Percentiles rank a stretch among this genome's conserved stretches.
Evolutionary conservation across 1,284 basidiomycete species (phyloP).

Genomic region (Pseudozyma sp.): DNA sequence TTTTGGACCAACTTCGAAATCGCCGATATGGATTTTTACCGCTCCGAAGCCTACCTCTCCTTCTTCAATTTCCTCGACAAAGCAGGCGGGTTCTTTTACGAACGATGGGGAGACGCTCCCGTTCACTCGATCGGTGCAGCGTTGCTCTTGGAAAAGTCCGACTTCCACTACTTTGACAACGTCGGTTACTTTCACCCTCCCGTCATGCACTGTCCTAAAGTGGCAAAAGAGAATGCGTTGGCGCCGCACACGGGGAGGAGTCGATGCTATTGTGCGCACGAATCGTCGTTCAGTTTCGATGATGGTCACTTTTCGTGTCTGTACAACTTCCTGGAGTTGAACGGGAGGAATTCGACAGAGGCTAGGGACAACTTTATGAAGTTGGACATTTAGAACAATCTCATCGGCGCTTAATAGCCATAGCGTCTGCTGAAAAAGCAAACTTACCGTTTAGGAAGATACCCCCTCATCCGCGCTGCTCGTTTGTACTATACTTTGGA

Average conservation of each 20-base stretch:
- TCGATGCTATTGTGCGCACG: slow-evolving; percentile 42
- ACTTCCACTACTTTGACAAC: slow-evolving; percentile 63
- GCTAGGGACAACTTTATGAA: slow-evolving; percentile 16
- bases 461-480: background rate
- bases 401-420: background rate
- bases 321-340: slow-evolving; percentile 35
- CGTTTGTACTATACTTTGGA: background rate
- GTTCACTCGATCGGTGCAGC: slow-evolving; percentile 68
- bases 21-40: slow-evolving; percentile 79
- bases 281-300: slow-evolving; percentile 39
- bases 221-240: slow-evolving; percentile 6
- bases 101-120: slow-evolving; percentile 85
- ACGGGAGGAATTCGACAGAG: slow-evolving; percentile 28
- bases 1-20: slow-evolving; percentile 79
- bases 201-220: slow-evolving; percentile 59
- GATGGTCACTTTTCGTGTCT: slow-evolving; percentile 26
- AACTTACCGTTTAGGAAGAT: background rate
- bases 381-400: slow-evolving; percentile 8
- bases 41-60: slow-evolving; percentile 79
- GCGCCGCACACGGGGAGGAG: slow-evolving; percentile 30
- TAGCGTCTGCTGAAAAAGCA: no score
- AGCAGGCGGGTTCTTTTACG: slow-evolving; percentile 75
- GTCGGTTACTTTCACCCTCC: slow-evolving; percentile 64
- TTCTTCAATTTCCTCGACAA: slow-evolving; percentile 83
- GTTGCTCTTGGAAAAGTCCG: slow-evolving; percentile 53